Evolutionary conservation across 306 rosid genomes (phyloP).

Genomic region (Cicer cuneatum): DNA sequence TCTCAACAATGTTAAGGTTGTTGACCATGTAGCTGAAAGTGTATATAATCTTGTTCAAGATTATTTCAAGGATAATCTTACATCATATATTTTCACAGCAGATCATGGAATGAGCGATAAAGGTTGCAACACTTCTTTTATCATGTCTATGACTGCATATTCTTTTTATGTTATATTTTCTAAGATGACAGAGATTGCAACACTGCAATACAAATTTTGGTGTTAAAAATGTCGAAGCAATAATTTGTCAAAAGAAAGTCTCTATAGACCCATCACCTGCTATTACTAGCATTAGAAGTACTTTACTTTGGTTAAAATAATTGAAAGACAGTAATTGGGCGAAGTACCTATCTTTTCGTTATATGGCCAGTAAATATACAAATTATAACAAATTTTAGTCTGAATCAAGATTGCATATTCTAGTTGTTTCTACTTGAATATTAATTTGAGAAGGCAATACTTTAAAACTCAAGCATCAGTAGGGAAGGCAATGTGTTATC

Average conservation of each 20-base stretch:
- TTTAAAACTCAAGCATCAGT: conserved; percentile 1
- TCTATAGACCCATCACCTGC: conserved; percentile 22
- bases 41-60: conserved; percentile 77
- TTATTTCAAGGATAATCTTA: conserved; percentile 75
- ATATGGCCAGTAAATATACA: background rate
- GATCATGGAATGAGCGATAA: conserved; percentile 97
- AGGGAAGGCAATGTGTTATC: conserved; percentile 23
- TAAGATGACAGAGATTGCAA: background rate
- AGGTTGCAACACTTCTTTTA: conserved; percentile 55
- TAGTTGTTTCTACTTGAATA: conserved; percentile 16
- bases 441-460: conserved; percentile 5
- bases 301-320: conserved; percentile 17
- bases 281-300: conserved; percentile 24
- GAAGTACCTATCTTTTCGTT: conserved; percentile 3
- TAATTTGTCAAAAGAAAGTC: conserved; percentile 27
- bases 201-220: conserved; percentile 10
- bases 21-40: conserved; percentile 81
- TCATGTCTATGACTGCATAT: conserved; percentile 28
- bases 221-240: conserved; percentile 36
- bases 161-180: conserved; percentile 4
- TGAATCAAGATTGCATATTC: conserved; percentile 25
- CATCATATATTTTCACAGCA: conserved; percentile 83
- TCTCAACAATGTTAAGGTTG: conserved; percentile 91
- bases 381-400: conserved; percentile 3
- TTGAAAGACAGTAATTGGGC: conserved; percentile 24